These are phyloP conservation scores for Larix kaempferi DNA, from an alignment of 75 land plant genomes.

Conservation along the genomic window DNA sequence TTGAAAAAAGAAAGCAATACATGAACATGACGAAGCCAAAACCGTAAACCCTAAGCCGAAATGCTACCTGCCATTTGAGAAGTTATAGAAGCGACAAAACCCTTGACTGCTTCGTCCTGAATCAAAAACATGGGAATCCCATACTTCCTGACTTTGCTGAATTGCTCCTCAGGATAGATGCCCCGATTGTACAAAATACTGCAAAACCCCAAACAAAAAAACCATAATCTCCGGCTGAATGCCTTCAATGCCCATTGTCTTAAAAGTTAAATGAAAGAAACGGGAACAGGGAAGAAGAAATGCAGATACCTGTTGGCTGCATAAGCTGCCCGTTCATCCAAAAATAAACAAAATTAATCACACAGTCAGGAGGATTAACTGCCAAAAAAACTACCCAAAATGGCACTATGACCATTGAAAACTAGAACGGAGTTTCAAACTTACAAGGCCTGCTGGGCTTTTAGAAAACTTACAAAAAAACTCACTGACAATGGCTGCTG, in stretches of 20 bases:
- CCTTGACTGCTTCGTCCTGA: slow-evolving; percentile 84
- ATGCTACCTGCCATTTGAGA: slow-evolving; percentile 68
- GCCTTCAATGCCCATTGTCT: too few relatives aligned
- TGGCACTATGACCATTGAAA: neutral
- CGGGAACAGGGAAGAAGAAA: neutral
- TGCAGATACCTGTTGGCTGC: slow-evolving; percentile 61
- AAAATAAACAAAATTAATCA: slow-evolving; percentile 10
- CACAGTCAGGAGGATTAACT: neutral
- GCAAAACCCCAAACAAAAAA: neutral
- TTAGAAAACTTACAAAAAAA: slow-evolving; percentile 61
- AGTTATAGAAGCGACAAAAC: slow-evolving; percentile 68
- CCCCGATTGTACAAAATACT: slow-evolving; percentile 95
- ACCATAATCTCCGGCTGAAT: too few relatives aligned
- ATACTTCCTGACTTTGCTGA: slow-evolving; percentile 91
- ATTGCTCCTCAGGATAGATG: slow-evolving; percentile 88
- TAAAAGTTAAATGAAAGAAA: neutral
- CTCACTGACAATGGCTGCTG: slow-evolving; percentile 96
- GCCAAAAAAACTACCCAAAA: neutral
- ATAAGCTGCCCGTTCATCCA: slow-evolving; percentile 44
- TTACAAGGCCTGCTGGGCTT: neutral
- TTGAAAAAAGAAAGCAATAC: slow-evolving; percentile 4
- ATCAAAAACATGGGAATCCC: slow-evolving; percentile 86
- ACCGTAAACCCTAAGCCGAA: neutral
- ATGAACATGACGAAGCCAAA: neutral
- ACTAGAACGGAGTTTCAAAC: too few relatives aligned